Conservation (phyloP, 306 rosid species). For the Coriaria nepalensis region DNA sequence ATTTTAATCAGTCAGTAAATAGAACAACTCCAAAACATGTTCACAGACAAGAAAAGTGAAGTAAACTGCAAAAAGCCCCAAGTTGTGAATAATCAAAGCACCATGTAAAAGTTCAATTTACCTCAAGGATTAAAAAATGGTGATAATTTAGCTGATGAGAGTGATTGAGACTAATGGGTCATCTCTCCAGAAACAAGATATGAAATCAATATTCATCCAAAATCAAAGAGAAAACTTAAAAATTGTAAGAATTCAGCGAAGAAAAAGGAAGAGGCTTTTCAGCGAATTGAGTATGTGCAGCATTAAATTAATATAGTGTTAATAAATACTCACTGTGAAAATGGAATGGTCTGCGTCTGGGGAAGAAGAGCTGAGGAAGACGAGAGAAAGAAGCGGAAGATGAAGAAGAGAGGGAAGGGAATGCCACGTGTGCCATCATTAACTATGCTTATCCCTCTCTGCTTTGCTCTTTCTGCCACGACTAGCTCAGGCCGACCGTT, state of each 20-base stretch:
- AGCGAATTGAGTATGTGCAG: not conserved
- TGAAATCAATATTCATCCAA: no score
- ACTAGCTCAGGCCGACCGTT: not conserved
- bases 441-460: slow-evolving; percentile 2
- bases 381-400: slow-evolving; percentile 32
- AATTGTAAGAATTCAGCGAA: not conserved
- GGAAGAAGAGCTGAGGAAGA: slow-evolving; percentile 26
- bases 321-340: slow-evolving; percentile 29
- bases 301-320: no score
- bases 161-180: no score
- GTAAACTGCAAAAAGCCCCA: no score
- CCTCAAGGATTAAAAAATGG: no score
- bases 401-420: slow-evolving; percentile 27
- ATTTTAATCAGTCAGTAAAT: not conserved
- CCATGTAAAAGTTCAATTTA: no score
- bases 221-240: no score
- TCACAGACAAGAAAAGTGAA: no score
- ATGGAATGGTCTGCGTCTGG: slow-evolving; percentile 29
- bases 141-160: no score
- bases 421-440: slow-evolving; percentile 39
- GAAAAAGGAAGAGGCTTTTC: not conserved
- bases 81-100: no score
- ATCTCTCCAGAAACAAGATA: no score
- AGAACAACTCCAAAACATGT: no score
- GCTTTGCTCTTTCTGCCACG: not conserved